Evolutionary conservation across 1,139 yeast species (phyloP), one percentile per base, ranked within the genome.

Genomic region (Magnusiomyces magnusii): DNA sequence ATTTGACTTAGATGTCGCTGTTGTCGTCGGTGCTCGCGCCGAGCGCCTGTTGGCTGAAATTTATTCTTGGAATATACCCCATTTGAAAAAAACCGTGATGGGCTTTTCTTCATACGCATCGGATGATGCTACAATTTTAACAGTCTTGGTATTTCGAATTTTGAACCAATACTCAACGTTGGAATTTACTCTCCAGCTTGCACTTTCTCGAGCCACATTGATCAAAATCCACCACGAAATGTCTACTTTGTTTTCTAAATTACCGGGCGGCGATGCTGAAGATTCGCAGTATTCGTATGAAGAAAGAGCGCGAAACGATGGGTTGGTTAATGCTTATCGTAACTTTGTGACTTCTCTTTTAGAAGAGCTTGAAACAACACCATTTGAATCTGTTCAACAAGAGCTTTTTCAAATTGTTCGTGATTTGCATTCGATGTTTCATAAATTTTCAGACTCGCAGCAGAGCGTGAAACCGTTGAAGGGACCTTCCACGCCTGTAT

Each of bases 381-480:
- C 73, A 5, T 65, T 66, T 51, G 72, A 68, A 49, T 66, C 68
- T 13, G 71, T 68, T n/a, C 72, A 70, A 55, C 70, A 69, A 60
- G 75, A 72, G 56, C 65, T 71, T 62, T 70, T 71, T 63, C 74
- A 71, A 58, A 69, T 72, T 7, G 74, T 72, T 23, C 64, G 67
- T 15, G 75, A 72, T 55, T 63, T 72, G 44, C 68, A 69, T 56
- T 64, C 66, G 23, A 72, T 72, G 75, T 72, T 71, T 62, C 54
- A 62, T 44, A 67, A 66, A 57, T 71, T 66, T 59, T 65, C 69
- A 28, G 63, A 60, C 25, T 42, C 55, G 3, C 31, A 53, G 9
- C 55, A 58, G 47, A 55, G 54, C 58, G 15, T 51, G 15, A 57
- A 55, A 55, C 60, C 62, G 25, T 55, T 60, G 31, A 58, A 51